phyloP scores from a whole-genome alignment of 2,329 filamentous ascomycete species.

The Byssoonygena ceratinophila region DNA sequence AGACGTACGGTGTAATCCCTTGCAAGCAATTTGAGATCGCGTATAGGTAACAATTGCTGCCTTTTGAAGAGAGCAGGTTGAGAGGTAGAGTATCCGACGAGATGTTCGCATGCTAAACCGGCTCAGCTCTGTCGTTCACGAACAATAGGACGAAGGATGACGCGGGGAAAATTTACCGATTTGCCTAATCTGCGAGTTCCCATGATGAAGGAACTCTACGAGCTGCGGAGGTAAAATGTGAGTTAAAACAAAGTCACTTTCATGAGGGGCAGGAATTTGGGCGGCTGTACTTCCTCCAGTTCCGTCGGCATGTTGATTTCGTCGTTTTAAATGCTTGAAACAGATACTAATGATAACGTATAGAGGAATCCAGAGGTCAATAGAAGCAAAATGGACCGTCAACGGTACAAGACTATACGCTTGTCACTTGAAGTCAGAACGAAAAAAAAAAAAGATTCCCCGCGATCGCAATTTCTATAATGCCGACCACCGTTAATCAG shows the following conservation, averaged over 20 bases:
- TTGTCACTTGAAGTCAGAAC: not conserved
- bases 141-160: not conserved
- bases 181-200: conserved; percentile 80
- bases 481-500: no score
- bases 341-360: not conserved
- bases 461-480: conserved; percentile 5
- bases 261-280: not conserved
- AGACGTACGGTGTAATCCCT: conserved; percentile 65
- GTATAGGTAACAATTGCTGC: conserved; percentile 65
- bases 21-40: conserved; percentile 76
- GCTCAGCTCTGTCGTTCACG: not conserved
- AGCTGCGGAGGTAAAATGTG: conserved; percentile 45
- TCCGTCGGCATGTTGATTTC: conserved; percentile 57
- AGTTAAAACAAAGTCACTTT: not conserved
- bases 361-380: not conserved
- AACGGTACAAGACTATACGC: not conserved
- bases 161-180: conserved; percentile 46
- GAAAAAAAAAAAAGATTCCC: not conserved
- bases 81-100: conserved; percentile 70
- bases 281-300: conserved; percentile 56
- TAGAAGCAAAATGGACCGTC: not conserved
- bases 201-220: conserved; percentile 85
- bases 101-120: conserved; percentile 61
- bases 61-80: conserved; percentile 76
- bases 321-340: not conserved